These are phyloP conservation scores for Solanum aculeatissimum DNA, from an alignment of 305 asterid genomes.

Conservation along the genomic window DNA sequence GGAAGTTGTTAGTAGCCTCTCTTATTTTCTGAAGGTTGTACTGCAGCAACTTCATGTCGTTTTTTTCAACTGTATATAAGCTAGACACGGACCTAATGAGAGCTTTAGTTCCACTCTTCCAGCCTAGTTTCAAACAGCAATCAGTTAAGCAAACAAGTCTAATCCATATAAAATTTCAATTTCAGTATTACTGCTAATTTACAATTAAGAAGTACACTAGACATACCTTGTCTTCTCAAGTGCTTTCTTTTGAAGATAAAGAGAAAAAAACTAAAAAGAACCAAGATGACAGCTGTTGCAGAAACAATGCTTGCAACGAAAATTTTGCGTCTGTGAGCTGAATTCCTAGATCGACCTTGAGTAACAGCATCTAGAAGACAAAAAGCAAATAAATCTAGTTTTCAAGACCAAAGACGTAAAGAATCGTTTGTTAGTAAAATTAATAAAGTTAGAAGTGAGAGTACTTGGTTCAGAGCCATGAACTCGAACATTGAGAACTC, in stretches of 20 bases:
- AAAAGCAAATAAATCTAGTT: background rate
- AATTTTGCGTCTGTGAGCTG: background rate
- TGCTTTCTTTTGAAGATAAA: background rate
- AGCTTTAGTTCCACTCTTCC: background rate
- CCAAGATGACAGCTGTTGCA: background rate
- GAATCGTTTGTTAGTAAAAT: background rate
- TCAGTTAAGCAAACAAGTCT: background rate
- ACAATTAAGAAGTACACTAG: background rate
- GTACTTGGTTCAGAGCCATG: background rate
- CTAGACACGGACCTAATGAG: background rate
- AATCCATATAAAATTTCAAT: background rate
- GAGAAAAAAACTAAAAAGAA: background rate
- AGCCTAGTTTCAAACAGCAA: background rate
- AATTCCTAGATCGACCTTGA: background rate
- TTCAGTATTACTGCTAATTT: background rate
- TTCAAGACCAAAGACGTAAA: background rate
- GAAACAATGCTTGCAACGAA: background rate
- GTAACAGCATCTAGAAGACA: background rate
- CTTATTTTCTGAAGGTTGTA: background rate
- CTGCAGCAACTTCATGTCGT: background rate
- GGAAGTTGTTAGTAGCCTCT: conserved; percentile 1
- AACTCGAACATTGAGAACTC: conserved; percentile 2
- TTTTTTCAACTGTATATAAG: background rate
- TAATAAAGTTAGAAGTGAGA: background rate
- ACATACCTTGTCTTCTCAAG: background rate